Evolutionary conservation across 805 yeast genomes (phyloP).

Genomic region (Wickerhamiella parazyma): DNA sequence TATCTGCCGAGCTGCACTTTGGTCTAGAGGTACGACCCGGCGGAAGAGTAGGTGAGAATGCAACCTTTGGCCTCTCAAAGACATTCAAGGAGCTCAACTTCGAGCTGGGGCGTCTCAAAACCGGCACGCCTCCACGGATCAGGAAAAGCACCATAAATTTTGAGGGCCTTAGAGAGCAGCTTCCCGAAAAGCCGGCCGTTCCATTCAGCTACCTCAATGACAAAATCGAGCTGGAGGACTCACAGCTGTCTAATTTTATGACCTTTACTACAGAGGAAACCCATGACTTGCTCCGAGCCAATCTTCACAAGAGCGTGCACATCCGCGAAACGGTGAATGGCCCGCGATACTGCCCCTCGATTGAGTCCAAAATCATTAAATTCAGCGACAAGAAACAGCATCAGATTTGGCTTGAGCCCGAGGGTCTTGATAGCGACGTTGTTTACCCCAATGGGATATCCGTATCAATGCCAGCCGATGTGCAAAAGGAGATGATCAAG

Average conservation of each 20-base stretch:
- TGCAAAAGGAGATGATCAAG: constrained; percentile 59
- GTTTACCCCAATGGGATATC: constrained; percentile 95
- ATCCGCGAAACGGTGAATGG: constrained; percentile 90
- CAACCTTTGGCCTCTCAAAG: constrained; percentile 76
- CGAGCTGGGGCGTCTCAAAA: constrained; percentile 74
- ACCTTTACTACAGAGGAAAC: constrained; percentile 66
- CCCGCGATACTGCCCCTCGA: constrained; percentile 94
- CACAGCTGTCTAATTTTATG: constrained; percentile 57
- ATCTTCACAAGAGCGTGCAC: constrained; percentile 74
- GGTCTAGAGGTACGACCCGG: constrained; percentile 73
- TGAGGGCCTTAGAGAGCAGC: constrained; percentile 46
- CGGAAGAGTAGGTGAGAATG: constrained; percentile 86
- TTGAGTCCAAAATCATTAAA: constrained; percentile 74
- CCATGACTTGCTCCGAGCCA: constrained; percentile 53
- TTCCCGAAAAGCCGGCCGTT: constrained; percentile 70
- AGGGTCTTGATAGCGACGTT: constrained; percentile 74
- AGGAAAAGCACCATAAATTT: constrained; percentile 61
- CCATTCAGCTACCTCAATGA: constrained; percentile 85
- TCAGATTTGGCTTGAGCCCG: constrained; percentile 92
- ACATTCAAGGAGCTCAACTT: constrained; percentile 71
- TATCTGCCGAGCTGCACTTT: constrained; percentile 88
- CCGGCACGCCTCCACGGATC: constrained; percentile 94
- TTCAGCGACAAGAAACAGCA: constrained; percentile 68
- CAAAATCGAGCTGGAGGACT: constrained; percentile 40
- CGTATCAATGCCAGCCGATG: constrained; percentile 90